Evolutionary conservation across 176 grass and related monocot genomes (phyloP), one percentile per base, ranked within the genome.

Genomic region (Zoysia pacifica): DNA sequence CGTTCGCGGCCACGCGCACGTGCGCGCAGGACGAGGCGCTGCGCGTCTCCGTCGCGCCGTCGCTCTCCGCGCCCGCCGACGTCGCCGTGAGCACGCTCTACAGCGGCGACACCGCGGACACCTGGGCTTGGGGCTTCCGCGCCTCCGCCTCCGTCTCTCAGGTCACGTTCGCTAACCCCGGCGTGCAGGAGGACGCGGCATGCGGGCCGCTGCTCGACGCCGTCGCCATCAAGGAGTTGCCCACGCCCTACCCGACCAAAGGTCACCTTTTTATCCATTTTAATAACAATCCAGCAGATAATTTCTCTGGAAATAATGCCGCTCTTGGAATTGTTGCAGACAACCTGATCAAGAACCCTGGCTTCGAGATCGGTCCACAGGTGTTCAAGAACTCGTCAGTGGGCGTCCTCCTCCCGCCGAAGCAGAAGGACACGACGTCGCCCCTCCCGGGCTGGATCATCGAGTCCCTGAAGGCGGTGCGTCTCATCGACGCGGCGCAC

Each of bases 391-490:
- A 99, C 84, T 91, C 90, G 10, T 80, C 86, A 40, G 67, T 89
- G 0, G 93, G 93, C 18, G 81, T 92, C 14, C 87, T 95, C 13
- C 79, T 95, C 3, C 93, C 93, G 0, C 93, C 93, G 0, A 95
- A 93, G 84, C 92, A 99, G 76, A 85, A 95, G 75, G 92, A 99
- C 72, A 61, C 28, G 13, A 93, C 88, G 16, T 99, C 96, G 9
- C 96, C 96, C 9, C 92, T 99, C 0, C 96, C 96, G 0, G 96
- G 96, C 0, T 99, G 96, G 96, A 99, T 99, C 82, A 95, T 99
- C 82, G 96, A 58, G 73, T 99, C 96, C 9, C 96, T 99, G 6
- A 99, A 99, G 88, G 96, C 96, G 8, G 86, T 99, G n/a, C 87
- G 96, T 18, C 90, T 95, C 75, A 89, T 99, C 61, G 92, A 99